These are phyloP conservation scores for Gossypium bickii DNA, from an alignment of 345 rosid genomes.

Conservation along the genomic window DNA sequence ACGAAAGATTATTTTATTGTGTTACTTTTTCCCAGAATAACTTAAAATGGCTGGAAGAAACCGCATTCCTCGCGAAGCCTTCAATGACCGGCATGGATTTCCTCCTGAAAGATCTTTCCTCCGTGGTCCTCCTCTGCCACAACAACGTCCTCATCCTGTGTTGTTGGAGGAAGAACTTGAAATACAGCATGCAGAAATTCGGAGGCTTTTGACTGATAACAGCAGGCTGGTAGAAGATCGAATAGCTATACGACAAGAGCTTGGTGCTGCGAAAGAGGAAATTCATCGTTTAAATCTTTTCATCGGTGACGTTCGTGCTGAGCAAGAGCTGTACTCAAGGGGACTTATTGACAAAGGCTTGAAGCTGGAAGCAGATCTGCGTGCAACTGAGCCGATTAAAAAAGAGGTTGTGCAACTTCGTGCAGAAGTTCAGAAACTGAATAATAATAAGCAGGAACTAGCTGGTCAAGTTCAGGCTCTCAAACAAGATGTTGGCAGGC, in stretches of 20 bases:
- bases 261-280: slow-evolving; percentile 80
- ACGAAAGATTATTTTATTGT: background rate
- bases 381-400: slow-evolving; percentile 74
- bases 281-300: slow-evolving; percentile 70
- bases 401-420: slow-evolving; percentile 64
- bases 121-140: slow-evolving; percentile 61
- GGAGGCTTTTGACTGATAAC: slow-evolving; percentile 71
- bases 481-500: slow-evolving; percentile 58
- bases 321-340: slow-evolving; percentile 61
- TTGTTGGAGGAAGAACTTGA: slow-evolving; percentile 87
- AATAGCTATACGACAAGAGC: slow-evolving; percentile 64
- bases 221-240: slow-evolving; percentile 72
- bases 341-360: slow-evolving; percentile 76
- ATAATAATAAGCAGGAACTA: slow-evolving; percentile 59
- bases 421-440: slow-evolving; percentile 70
- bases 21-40: slow-evolving; percentile 15
- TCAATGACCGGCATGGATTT: slow-evolving; percentile 56
- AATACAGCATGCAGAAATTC: slow-evolving; percentile 67
- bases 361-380: slow-evolving; percentile 83
- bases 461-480: slow-evolving; percentile 64
- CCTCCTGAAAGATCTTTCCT: slow-evolving; percentile 59
- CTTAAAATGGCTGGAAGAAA: slow-evolving; percentile 76
- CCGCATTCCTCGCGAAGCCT: slow-evolving; percentile 61
- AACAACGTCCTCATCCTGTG: slow-evolving; percentile 66
- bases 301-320: slow-evolving; percentile 59